Conservation (phyloP, 2,329 filamentous ascomycete genomes). For the Penicillium sp. region DNA sequence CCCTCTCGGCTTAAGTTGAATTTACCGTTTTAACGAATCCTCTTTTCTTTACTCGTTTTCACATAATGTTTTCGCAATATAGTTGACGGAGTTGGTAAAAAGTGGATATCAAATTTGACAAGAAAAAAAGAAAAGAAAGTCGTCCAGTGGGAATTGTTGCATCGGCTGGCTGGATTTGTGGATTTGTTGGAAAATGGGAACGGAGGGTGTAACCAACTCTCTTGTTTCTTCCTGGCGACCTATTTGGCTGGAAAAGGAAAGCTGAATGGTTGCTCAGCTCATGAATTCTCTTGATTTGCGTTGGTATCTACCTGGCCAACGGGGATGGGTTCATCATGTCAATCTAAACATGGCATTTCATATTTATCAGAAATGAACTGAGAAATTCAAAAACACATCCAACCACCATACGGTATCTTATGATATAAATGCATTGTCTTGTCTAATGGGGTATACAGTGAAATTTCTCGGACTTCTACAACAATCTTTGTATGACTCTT, state of each 20-base stretch:
- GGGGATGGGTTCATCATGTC: conserved; percentile 12
- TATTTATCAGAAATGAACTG: conserved; percentile 10
- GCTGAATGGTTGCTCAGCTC: conserved; percentile 11
- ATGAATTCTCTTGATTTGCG: conserved; percentile 10
- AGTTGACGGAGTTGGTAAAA: conserved; percentile 31
- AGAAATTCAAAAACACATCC: not conserved
- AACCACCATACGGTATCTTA: not conserved
- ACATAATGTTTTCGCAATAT: conserved; percentile 6
- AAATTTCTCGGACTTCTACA: not conserved
- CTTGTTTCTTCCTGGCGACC: conserved; percentile 3
- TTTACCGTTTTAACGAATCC: conserved; percentile 7
- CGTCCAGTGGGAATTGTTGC: conserved; percentile 17
- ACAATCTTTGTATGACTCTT: not conserved
- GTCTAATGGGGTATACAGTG: not conserved
- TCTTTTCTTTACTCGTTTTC: not conserved
- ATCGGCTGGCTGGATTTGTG: conserved; percentile 30
- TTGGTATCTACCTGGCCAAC: conserved; percentile 10
- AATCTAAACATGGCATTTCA: conserved; percentile 12
- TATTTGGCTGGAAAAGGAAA: not conserved
- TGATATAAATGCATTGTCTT: not conserved
- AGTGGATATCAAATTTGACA: conserved; percentile 19
- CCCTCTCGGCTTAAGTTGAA: not conserved
- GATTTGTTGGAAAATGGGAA: conserved; percentile 16
- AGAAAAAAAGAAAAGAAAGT: not conserved
- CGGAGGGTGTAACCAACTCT: not conserved